Conservation (phyloP, 176 grass and related monocot genomes). For the Calamus simplicifolius region DNA sequence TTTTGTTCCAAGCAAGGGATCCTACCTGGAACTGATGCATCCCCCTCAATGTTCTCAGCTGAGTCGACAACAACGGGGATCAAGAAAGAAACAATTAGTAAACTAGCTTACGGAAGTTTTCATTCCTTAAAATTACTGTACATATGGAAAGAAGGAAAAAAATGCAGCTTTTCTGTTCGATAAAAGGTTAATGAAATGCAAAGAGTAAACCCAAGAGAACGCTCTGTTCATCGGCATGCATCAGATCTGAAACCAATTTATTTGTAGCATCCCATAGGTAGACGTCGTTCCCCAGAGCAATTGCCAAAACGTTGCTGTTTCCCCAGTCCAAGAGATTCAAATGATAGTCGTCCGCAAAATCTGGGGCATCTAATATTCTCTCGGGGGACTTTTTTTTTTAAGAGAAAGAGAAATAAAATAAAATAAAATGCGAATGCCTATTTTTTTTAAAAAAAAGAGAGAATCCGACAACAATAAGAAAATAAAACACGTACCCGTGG, state of each 20-base stretch:
- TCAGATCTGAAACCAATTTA: slow-evolving; percentile 36
- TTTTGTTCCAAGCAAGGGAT: slow-evolving; percentile 59
- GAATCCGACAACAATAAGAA: no score
- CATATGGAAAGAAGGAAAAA: no score
- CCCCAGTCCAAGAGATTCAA: slow-evolving; percentile 56
- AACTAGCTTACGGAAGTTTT: no score
- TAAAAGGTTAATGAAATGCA: neutral
- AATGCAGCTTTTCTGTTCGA: no score
- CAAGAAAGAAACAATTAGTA: no score
- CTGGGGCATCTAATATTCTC: slow-evolving; percentile 46
- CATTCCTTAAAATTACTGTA: no score
- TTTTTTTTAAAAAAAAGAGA: no score
- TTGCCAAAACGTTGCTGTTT: slow-evolving; percentile 40
- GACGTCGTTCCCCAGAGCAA: slow-evolving; percentile 44
- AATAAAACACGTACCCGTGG: slow-evolving; percentile 32
- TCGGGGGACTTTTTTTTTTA: slow-evolving; percentile 24
- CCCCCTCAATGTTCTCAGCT: slow-evolving; percentile 51
- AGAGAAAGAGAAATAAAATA: slow-evolving; percentile 1
- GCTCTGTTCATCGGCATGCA: slow-evolving; percentile 33
- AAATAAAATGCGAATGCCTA: no score
- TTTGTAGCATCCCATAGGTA: no score
- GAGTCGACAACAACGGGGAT: no score
- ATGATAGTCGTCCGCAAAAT: slow-evolving; percentile 51
- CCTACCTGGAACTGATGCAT: slow-evolving; percentile 44
- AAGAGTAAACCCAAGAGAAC: slow-evolving; percentile 8